Percentiles rank a stretch among this genome's conserved stretches.
These are phyloP conservation scores for Xylaria acuta DNA, from an alignment of 495 filamentous ascomycete genomes.

Conservation along the genomic window DNA sequence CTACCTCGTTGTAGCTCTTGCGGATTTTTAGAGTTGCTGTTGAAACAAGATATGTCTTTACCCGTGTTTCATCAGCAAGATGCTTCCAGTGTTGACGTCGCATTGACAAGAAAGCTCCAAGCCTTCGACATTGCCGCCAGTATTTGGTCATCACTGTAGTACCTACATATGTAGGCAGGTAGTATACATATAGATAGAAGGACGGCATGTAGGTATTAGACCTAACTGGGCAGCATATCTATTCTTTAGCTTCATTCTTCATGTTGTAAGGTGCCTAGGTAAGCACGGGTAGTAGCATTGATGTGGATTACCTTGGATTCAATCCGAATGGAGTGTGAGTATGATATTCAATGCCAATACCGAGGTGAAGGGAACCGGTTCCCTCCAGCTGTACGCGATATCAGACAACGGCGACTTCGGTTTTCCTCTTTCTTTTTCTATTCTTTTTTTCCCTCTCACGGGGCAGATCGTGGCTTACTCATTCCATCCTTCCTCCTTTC, in stretches of 20 bases:
- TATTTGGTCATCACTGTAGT: background rate
- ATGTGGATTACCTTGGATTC: background rate
- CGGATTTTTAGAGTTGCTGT: constrained; percentile 2
- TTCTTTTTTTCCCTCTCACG: background rate
- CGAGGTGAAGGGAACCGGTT: background rate
- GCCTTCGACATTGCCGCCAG: background rate
- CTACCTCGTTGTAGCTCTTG: background rate
- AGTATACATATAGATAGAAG: background rate
- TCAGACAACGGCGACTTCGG: no score
- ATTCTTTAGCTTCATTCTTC: background rate
- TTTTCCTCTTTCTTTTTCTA: background rate
- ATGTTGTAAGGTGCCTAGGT: no score
- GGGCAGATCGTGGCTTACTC: background rate
- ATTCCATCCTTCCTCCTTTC: no score
- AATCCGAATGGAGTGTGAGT: background rate
- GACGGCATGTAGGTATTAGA: background rate
- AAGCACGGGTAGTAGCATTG: background rate
- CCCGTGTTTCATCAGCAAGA: constrained; percentile 25
- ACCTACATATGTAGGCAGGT: background rate
- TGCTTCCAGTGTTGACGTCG: background rate
- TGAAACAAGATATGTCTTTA: constrained; percentile 18
- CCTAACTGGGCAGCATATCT: no score
- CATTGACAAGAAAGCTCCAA: background rate
- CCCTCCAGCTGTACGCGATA: background rate
- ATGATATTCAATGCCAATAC: background rate